Conservation (phyloP, 2,329 filamentous ascomycete genomes). For the Trichoderma koningiopsis region DNA sequence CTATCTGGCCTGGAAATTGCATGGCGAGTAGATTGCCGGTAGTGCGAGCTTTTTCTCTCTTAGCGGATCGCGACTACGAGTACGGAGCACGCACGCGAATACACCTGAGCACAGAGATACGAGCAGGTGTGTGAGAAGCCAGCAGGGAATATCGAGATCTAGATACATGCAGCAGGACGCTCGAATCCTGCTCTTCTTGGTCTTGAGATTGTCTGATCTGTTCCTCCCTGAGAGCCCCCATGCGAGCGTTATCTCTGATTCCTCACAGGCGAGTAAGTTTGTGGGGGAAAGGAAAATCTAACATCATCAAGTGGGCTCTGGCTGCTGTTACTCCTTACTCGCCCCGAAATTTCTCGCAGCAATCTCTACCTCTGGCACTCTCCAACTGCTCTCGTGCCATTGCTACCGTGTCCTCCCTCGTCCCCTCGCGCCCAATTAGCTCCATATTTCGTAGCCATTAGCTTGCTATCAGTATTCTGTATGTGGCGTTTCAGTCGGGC, state of each 20-base stretch:
- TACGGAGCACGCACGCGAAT: conserved; percentile 9
- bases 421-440: not conserved
- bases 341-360: not conserved
- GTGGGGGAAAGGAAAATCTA: not conserved
- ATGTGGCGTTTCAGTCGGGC: not conserved
- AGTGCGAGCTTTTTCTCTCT: not conserved
- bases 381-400: not conserved
- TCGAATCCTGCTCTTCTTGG: not conserved
- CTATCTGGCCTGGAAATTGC: not conserved
- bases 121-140: not conserved
- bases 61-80: conserved; percentile 22
- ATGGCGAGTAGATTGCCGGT: not conserved
- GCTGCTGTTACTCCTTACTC: not conserved
- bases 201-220: not conserved
- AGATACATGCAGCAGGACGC: not conserved
- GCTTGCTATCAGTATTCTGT: not conserved
- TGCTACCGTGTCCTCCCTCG: conserved; percentile 3
- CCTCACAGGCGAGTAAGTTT: not conserved
- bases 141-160: not conserved
- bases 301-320: not conserved
- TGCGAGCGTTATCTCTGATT: not conserved
- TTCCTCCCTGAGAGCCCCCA: not conserved
- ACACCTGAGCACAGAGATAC: not conserved
- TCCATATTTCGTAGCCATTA: not conserved
- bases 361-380: not conserved